A percentile compares a stretch with the other conserved stretches of the same genome.
Evolutionary conservation across 306 rosid species (phyloP).

Genomic region (Inga oerstediana): DNA sequence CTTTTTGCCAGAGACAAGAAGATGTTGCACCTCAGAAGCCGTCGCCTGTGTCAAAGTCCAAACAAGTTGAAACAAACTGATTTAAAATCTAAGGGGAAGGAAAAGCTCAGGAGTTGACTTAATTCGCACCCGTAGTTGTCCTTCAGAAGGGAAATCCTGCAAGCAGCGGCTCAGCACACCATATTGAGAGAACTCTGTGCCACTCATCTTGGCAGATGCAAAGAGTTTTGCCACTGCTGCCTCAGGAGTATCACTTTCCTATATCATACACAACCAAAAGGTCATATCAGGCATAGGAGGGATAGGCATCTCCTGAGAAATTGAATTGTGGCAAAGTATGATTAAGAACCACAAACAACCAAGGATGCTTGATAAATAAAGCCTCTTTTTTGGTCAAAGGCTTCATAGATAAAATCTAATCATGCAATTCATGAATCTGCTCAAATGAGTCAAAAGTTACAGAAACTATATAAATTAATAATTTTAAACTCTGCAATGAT

Average conservation of each 20-base stretch:
- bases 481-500: not conserved
- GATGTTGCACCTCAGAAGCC: constrained; percentile 91
- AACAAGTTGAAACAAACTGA: constrained; percentile 29
- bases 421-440: not conserved
- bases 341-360: constrained; percentile 16
- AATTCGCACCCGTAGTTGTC: constrained; percentile 67
- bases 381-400: not conserved
- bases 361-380: constrained; percentile 6
- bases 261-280: constrained; percentile 17
- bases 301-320: constrained; percentile 17
- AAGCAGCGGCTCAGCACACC: constrained; percentile 65
- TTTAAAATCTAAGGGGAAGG: not conserved
- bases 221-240: constrained; percentile 83
- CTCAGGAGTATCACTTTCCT: constrained; percentile 85
- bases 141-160: constrained; percentile 82
- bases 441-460: constrained; percentile 14
- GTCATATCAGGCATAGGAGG: constrained; percentile 21
- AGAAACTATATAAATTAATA: constrained; percentile 10
- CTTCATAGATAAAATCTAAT: not conserved
- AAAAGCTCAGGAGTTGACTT: not conserved
- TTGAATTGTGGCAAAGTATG: not conserved
- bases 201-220: constrained; percentile 64
- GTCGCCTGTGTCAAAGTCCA: constrained; percentile 64
- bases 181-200: constrained; percentile 53
- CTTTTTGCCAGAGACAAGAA: constrained; percentile 88